phyloP scores from a whole-genome alignment of 2,329 filamentous ascomycete genomes.

The Sarocladiaceae sp. region DNA sequence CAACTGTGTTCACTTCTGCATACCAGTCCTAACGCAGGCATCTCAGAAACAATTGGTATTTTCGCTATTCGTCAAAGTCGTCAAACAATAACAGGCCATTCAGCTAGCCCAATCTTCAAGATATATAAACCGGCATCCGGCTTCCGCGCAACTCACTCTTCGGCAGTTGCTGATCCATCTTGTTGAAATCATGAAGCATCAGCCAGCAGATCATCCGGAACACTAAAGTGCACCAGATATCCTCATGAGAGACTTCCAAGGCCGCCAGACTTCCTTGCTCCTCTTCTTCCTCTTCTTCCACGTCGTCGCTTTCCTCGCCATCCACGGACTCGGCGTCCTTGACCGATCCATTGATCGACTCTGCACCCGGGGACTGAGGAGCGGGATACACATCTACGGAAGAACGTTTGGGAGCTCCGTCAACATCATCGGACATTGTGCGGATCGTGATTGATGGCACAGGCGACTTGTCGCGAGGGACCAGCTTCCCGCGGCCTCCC shows the following conservation, averaged over 20 bases:
- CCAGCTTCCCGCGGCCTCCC: neutral
- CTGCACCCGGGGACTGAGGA: neutral
- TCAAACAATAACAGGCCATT: too few relatives aligned
- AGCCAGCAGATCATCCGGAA: slow-evolving; percentile 55
- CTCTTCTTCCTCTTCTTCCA: slow-evolving; percentile 9
- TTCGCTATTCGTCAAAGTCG: too few relatives aligned
- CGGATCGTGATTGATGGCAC: slow-evolving; percentile 4
- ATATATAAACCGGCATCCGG: slow-evolving; percentile 50
- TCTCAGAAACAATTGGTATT: too few relatives aligned
- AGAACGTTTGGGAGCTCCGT: neutral
- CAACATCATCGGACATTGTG: slow-evolving; percentile 1
- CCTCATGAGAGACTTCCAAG: slow-evolving; percentile 25
- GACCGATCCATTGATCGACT: neutral
- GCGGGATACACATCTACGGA: neutral
- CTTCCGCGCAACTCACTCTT: slow-evolving; percentile 49
- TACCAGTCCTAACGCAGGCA: too few relatives aligned
- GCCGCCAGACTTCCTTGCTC: slow-evolving; percentile 16
- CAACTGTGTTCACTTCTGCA: too few relatives aligned
- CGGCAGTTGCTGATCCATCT: slow-evolving; percentile 43
- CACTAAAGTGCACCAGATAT: slow-evolving; percentile 49
- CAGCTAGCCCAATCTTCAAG: too few relatives aligned
- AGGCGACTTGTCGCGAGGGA: slow-evolving; percentile 3
- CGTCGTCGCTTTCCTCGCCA: slow-evolving; percentile 1
- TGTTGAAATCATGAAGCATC: slow-evolving; percentile 50
- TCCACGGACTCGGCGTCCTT: neutral